Conservation (phyloP, 1,284 basidiomycete genomes). For the Cryptococcus sp. region DNA sequence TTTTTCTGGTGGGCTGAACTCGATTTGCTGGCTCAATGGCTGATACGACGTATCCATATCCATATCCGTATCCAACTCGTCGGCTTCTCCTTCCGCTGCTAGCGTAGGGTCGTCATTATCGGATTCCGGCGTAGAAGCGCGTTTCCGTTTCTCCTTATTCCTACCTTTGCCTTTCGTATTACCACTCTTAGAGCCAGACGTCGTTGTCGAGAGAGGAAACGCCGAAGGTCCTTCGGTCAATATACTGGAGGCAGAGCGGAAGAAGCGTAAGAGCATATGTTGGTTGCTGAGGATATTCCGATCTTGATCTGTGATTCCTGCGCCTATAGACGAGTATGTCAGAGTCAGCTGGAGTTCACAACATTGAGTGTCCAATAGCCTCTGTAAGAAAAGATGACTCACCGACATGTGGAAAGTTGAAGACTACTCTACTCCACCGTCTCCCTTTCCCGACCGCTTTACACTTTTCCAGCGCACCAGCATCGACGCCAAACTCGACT, state of each 20-base stretch:
- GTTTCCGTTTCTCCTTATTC: conserved; percentile 12
- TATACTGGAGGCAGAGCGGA: conserved; percentile 69
- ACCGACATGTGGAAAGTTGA: conserved; percentile 98
- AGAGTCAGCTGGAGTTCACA: neutral
- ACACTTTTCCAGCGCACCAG: conserved; percentile 68
- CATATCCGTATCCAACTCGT: conserved; percentile 54
- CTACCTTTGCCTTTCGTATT: conserved; percentile 6
- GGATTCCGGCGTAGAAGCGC: conserved; percentile 44
- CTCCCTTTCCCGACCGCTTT: conserved; percentile 44
- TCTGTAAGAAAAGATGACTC: conserved; percentile 35
- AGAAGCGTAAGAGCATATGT: conserved; percentile 77
- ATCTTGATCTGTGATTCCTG: conserved; percentile 90
- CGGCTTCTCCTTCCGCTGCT: conserved; percentile 43
- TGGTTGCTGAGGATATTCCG: conserved; percentile 93
- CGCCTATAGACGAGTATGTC: conserved; percentile 59
- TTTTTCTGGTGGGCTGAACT: conserved; percentile 46
- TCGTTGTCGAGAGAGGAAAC: neutral
- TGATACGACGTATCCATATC: conserved; percentile 18
- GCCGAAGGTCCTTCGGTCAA: conserved; percentile 60
- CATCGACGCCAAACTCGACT: conserved; percentile 84
- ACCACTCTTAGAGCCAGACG: neutral
- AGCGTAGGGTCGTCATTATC: conserved; percentile 50
- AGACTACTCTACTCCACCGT: conserved; percentile 78
- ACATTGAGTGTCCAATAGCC: neutral
- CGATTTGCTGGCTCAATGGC: conserved; percentile 13